These are phyloP conservation scores for Lactifluus piperatus DNA, from an alignment of 768 basidiomycete species.

Conservation along the genomic window DNA sequence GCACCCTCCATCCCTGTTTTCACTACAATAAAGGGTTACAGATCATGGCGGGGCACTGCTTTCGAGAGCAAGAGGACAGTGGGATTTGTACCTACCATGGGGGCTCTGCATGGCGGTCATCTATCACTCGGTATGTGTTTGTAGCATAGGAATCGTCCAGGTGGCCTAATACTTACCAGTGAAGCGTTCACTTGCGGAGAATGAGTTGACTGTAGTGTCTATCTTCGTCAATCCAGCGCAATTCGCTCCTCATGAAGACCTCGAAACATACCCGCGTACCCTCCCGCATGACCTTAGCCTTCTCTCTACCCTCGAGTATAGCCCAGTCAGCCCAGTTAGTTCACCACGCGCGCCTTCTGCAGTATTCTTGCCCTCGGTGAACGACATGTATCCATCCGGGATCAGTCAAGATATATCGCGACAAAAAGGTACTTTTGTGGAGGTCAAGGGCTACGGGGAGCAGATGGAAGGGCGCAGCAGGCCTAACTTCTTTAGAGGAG, in stretches of 20 bases:
- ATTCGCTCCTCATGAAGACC: constrained; percentile 93
- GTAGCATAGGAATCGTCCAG: constrained; percentile 3
- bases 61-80: constrained; percentile 55
- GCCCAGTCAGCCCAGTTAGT: constrained; percentile 14
- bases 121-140: constrained; percentile 67
- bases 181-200: constrained; percentile 59
- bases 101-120: constrained; percentile 91
- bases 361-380: constrained; percentile 70
- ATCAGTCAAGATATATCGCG: constrained; percentile 64
- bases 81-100: constrained; percentile 98
- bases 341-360: constrained; percentile 42
- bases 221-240: constrained; percentile 98
- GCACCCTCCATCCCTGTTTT: constrained; percentile 39
- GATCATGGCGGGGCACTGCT: constrained; percentile 67
- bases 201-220: constrained; percentile 84
- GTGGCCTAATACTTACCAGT: constrained; percentile 38
- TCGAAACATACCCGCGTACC: constrained; percentile 85
- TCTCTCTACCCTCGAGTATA: constrained; percentile 34
- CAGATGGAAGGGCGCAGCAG: constrained; percentile 88
- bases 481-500: constrained; percentile 91
- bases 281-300: constrained; percentile 64
- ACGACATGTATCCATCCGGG: constrained; percentile 91
- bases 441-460: constrained; percentile 84
- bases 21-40: constrained; percentile 49
- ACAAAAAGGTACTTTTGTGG: constrained; percentile 86